Evolutionary conservation across 805 yeast genomes (phyloP).

Genomic region (Monosporozyma unispora): DNA sequence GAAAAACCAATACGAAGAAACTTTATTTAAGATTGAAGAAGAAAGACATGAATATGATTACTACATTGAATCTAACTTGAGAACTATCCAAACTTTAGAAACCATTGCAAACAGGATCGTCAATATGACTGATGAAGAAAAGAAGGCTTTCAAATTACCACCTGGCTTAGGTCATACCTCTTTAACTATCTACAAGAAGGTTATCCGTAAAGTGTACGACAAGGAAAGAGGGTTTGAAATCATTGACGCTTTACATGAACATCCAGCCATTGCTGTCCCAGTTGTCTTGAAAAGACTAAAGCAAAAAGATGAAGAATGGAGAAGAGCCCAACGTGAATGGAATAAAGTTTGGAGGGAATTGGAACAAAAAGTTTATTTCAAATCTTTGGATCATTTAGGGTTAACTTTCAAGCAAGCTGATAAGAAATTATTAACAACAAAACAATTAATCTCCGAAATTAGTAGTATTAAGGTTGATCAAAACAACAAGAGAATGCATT

Average conservation of each 20-base stretch:
- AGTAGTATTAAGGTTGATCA: conserved; percentile 90
- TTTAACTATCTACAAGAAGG: conserved; percentile 84
- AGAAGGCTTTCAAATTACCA: conserved; percentile 75
- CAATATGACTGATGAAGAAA: conserved; percentile 86
- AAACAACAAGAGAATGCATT: conserved; percentile 74
- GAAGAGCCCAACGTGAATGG: conserved; percentile 96
- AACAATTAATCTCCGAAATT: conserved; percentile 83
- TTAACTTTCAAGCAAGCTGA: conserved; percentile 95
- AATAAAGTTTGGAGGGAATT: conserved; percentile 98
- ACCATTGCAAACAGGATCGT: conserved; percentile 91
- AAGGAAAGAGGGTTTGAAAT: conserved; percentile 94
- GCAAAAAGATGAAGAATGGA: conserved; percentile 99
- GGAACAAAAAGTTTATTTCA: conserved; percentile 89
- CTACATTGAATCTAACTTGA: conserved; percentile 86
- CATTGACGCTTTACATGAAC: conserved; percentile 88
- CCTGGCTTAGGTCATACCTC: conserved; percentile 92
- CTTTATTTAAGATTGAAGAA: conserved; percentile 88
- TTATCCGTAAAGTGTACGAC: conserved; percentile 85
- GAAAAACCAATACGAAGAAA: conserved; percentile 95
- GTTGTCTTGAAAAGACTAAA: conserved; percentile 84
- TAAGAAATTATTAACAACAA: conserved; percentile 80
- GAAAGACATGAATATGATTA: conserved; percentile 96
- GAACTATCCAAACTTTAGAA: conserved; percentile 92
- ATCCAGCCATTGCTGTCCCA: conserved; percentile 93
- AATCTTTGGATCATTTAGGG: conserved; percentile 91